phyloP scores from a whole-genome alignment of 78 protist genomes.

The Dictyostelium citrinum region DNA sequence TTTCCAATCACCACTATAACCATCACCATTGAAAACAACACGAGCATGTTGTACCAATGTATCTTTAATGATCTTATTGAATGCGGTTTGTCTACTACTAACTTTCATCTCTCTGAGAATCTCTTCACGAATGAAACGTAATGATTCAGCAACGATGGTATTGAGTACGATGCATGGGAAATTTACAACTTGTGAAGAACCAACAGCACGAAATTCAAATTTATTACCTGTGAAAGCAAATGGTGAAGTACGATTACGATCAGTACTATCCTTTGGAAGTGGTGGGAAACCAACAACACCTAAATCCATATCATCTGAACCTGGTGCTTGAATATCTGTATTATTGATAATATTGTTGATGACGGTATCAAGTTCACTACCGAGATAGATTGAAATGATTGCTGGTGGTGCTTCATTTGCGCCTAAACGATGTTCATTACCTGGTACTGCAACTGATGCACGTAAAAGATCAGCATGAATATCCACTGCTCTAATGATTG shows the following conservation, averaged over 20 bases:
- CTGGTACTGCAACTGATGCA: conserved; percentile 84
- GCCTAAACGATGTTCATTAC: conserved; percentile 96
- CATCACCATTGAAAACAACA: conserved; percentile 92
- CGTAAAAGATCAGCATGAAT: conserved; percentile 88
- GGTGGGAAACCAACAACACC: conserved; percentile 85
- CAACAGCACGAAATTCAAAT: conserved; percentile 95
- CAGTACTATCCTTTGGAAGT: conserved; percentile 81
- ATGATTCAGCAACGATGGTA: conserved; percentile 79
- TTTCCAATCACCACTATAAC: conserved; percentile 88
- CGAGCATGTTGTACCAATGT: conserved; percentile 78
- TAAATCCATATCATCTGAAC: conserved; percentile 42
- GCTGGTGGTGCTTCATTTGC: conserved; percentile 98
- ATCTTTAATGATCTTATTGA: conserved; percentile 73
- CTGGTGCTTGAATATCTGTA: neutral
- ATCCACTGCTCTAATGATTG: conserved; percentile 79
- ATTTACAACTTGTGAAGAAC: conserved; percentile 85
- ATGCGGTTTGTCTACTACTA: conserved; percentile 15
- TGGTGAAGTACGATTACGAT: conserved; percentile 97
- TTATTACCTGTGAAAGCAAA: conserved; percentile 94
- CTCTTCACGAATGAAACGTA: conserved; percentile 52
- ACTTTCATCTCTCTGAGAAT: conserved; percentile 19
- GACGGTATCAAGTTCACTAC: conserved; percentile 76
- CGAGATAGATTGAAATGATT: conserved; percentile 94
- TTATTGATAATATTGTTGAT: neutral
- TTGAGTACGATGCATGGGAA: conserved; percentile 80